These are phyloP conservation scores for Kappamyces sp. DNA, from an alignment of 192 early-diverging fungal genomes.

Conservation along the genomic window DNA sequence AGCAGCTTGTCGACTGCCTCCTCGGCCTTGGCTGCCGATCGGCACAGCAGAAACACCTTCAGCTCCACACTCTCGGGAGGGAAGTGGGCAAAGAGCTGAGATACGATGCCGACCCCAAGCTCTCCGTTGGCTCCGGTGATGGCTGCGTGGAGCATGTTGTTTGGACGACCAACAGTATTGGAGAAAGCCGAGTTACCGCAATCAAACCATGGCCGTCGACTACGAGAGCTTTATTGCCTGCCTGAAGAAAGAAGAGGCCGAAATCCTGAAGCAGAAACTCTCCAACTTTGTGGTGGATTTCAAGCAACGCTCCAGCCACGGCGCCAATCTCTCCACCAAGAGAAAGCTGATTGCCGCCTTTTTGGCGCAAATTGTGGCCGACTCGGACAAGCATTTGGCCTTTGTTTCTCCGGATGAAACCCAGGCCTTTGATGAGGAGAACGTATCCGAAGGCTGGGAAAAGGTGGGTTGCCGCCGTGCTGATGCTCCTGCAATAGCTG, in stretches of 20 bases:
- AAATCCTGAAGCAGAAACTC: constrained; percentile 26
- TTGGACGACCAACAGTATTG: not conserved
- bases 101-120: constrained; percentile 6
- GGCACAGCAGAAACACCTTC: constrained; percentile 23
- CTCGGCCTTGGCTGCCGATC: constrained; percentile 25
- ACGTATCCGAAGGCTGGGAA: constrained; percentile 50
- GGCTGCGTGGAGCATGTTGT: constrained; percentile 7
- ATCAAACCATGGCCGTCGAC: constrained; percentile 25
- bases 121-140: constrained; percentile 16
- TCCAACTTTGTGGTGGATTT: constrained; percentile 37
- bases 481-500: constrained; percentile 22
- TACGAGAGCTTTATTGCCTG: constrained; percentile 41
- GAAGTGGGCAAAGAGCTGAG: not conserved
- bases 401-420: constrained; percentile 26
- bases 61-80: not conserved
- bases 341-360: constrained; percentile 38
- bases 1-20: constrained; percentile 24
- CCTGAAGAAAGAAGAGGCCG: constrained; percentile 28
- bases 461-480: constrained; percentile 29
- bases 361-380: constrained; percentile 29
- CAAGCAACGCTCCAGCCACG: constrained; percentile 18
- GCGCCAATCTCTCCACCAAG: constrained; percentile 27
- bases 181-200: not conserved
- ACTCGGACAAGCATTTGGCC: constrained; percentile 19
- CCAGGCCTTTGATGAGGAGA: constrained; percentile 36